phyloP scores from a whole-genome alignment of 2,329 filamentous ascomycete genomes.

The Capronia americana region DNA sequence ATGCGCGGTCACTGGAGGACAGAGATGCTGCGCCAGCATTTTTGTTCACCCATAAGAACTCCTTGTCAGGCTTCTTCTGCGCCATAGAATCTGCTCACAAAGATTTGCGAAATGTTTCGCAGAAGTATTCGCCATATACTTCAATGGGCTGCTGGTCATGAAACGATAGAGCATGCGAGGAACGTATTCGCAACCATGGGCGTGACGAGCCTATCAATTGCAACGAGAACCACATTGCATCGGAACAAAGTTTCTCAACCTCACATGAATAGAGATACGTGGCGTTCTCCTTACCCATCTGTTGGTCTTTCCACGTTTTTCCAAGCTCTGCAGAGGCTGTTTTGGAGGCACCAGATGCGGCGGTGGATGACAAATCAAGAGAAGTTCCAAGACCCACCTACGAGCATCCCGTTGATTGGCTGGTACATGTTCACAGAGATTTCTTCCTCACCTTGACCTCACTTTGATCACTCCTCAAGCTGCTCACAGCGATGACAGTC shows the following conservation, averaged over 20 bases:
- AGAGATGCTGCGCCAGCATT: conserved; percentile 12
- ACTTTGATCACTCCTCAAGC: background rate
- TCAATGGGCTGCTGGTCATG: background rate
- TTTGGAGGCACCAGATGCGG: background rate
- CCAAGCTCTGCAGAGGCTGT: background rate
- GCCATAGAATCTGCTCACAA: background rate
- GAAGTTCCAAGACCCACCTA: too few relatives aligned
- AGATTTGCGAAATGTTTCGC: background rate
- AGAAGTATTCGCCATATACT: background rate
- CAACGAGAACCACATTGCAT: background rate
- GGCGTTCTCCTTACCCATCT: background rate
- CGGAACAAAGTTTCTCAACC: background rate
- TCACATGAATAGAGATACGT: background rate
- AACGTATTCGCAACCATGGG: background rate
- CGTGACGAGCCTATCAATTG: background rate
- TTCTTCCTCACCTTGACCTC: background rate
- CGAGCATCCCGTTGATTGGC: background rate
- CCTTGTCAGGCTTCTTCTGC: background rate
- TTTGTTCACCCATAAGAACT: conserved; percentile 31
- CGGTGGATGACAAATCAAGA: background rate
- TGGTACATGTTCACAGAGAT: background rate
- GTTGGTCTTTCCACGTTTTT: background rate
- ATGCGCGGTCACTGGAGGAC: conserved; percentile 25
- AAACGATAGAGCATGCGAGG: background rate
- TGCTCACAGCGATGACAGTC: background rate